Conservation (phyloP, 805 yeast species). For the Debaryomyces castellii region DNA sequence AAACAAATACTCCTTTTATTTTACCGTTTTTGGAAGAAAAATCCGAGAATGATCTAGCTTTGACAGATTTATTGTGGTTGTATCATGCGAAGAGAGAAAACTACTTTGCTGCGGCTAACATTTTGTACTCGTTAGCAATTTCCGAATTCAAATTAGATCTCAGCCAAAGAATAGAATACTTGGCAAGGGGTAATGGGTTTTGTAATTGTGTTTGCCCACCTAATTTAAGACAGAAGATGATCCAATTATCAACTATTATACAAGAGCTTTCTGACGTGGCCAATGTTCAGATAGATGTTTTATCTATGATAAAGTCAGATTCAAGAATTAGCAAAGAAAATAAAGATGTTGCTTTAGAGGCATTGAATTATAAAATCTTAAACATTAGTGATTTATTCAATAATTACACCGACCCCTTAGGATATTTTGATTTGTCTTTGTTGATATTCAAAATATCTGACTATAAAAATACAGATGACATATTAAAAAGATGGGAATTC, state of each 20-base stretch:
- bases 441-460: slow-evolving; percentile 81
- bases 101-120: slow-evolving; percentile 81
- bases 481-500: slow-evolving; percentile 76
- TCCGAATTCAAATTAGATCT: slow-evolving; percentile 70
- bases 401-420: slow-evolving; percentile 82
- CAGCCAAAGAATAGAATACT: slow-evolving; percentile 76
- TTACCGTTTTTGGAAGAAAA: slow-evolving; percentile 73
- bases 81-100: slow-evolving; percentile 82
- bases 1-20: slow-evolving; percentile 78
- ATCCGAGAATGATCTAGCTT: slow-evolving; percentile 59
- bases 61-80: slow-evolving; percentile 85
- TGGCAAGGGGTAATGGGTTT: slow-evolving; percentile 91
- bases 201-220: slow-evolving; percentile 84
- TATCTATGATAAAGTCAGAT: slow-evolving; percentile 50
- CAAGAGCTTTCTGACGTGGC: slow-evolving; percentile 86
- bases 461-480: slow-evolving; percentile 80
- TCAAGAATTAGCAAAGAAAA: slow-evolving; percentile 47
- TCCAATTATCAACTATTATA: slow-evolving; percentile 64
- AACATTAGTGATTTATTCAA: slow-evolving; percentile 80
- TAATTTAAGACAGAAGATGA: slow-evolving; percentile 71
- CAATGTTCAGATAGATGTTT: slow-evolving; percentile 72
- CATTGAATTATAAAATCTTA: slow-evolving; percentile 63
- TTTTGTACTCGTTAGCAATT: slow-evolving; percentile 64
- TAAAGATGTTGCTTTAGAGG: slow-evolving; percentile 48
- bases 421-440: slow-evolving; percentile 80